Base-by-base conservation (phyloP, 1,139 yeast genomes). In the Protomyces inundatus region DNA sequence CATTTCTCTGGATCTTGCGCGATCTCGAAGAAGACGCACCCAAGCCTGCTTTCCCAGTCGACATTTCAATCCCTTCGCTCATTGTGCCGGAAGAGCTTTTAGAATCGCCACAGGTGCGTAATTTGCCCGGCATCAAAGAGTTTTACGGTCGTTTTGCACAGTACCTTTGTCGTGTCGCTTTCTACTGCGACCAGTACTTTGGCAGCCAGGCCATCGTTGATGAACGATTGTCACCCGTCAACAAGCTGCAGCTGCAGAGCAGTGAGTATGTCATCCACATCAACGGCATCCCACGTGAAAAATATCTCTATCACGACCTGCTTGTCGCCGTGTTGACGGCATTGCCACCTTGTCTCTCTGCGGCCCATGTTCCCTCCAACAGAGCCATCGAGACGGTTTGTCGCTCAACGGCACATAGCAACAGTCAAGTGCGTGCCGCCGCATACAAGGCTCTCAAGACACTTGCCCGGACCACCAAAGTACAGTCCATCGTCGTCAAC, bases 41-140 rank as follows among this genome's bases (percentile, higher is more conserved):
- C 40, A 80, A 84, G 67, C 97, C 97, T 0, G 79, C 79, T 1
- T 91, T 89, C 73, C 97, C 97, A 0, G 84, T 85, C 30, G 48
- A 52, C 39, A 45, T 63, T 39, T 64, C 39, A n/a, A 30, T 37
- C 12, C n/a, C 14, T 16, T 10, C 40, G 6, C 37, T 34, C 51
- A 14, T 9, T 33, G 54, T n/a, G 55, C 39, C 51, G 4, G 50
- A 37, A 6, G 12, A 9, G 4, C 6, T 36, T 10, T 10, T 33
- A 4, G 46, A 6, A 3, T 10, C 48, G 12, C n/a, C 54, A 14
- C 42, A 10, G 12, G 33, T 37, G 7, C 33, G 35, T 5, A 53
- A 39, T 6, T 33, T 46, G 12, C 58, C 54, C 6, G 16, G 35
- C 6, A 37, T 60, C 30, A 42, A 33, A 12, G 54, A 54, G 23